These are phyloP conservation scores for Moniliophthora roreri DNA, from an alignment of 1,284 basidiomycete species.

Conservation along the genomic window DNA sequence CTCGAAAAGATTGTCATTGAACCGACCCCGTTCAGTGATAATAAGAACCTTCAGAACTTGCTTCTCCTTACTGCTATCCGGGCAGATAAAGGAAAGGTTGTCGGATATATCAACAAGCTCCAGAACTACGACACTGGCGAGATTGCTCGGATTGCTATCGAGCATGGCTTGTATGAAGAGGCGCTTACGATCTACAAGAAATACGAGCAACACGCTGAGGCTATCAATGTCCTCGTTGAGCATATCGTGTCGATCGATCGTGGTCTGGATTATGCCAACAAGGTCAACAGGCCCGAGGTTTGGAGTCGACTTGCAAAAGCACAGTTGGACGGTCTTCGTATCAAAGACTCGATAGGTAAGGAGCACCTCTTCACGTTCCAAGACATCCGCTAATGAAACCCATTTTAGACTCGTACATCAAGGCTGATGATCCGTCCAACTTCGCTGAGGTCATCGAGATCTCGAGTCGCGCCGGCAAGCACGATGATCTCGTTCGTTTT, in stretches of 20 bases:
- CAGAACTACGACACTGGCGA: slow-evolving; percentile 94
- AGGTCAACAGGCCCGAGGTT: slow-evolving; percentile 95
- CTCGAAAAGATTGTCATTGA: slow-evolving; percentile 99
- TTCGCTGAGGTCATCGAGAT: slow-evolving; percentile 98
- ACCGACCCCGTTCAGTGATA: slow-evolving; percentile 96
- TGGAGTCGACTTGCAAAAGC: slow-evolving; percentile 98
- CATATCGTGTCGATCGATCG: slow-evolving; percentile 98
- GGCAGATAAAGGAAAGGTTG: slow-evolving; percentile 98
- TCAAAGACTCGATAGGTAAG: slow-evolving; percentile 96
- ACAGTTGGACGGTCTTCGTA: slow-evolving; percentile 97
- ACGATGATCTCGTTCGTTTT: slow-evolving; percentile 97
- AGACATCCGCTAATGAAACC: background rate
- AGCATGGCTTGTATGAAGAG: slow-evolving; percentile 96
- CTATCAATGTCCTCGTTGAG: slow-evolving; percentile 97
- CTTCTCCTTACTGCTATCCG: slow-evolving; percentile 95
- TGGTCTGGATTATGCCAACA: slow-evolving; percentile 94
- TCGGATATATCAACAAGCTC: slow-evolving; percentile 97
- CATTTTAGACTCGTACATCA: slow-evolving; percentile 91
- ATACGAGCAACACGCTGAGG: slow-evolving; percentile 89
- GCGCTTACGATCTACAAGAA: slow-evolving; percentile 97
- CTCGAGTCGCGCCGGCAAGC: slow-evolving; percentile 93
- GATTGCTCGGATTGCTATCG: slow-evolving; percentile 96
- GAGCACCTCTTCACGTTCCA: slow-evolving; percentile 3
- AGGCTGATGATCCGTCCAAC: slow-evolving; percentile 96
- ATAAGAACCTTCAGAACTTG: slow-evolving; percentile 93